A percentile compares a stretch with the other conserved stretches of the same genome.
Evolutionary conservation across 768 basidiomycete genomes (phyloP).

Genomic region (Mycena haematopus): DNA sequence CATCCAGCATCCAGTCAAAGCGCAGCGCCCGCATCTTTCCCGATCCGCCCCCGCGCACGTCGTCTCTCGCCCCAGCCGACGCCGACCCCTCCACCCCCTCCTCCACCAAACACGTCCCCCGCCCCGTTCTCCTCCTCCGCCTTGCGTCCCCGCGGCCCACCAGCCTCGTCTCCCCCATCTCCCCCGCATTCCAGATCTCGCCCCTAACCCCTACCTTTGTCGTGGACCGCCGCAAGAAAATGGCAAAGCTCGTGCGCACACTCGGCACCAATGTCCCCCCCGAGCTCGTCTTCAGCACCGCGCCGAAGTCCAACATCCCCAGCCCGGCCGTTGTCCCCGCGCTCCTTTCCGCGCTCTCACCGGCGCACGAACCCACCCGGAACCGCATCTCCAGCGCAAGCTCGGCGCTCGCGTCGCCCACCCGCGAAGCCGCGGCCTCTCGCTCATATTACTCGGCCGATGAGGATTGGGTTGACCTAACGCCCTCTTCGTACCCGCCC

Average conservation of each 20-base stretch:
- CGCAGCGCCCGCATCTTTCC: constrained; percentile 16
- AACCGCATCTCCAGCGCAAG: constrained; percentile 5
- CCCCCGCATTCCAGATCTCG: neutral
- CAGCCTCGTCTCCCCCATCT: constrained; percentile 1
- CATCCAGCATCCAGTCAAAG: constrained; percentile 5
- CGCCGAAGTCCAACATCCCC: neutral
- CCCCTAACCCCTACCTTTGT: constrained; percentile 14
- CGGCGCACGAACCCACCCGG: neutral
- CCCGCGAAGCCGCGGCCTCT: neutral
- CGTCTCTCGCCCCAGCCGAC: constrained; percentile 14
- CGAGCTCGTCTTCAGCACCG: constrained; percentile 41
- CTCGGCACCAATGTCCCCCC: constrained; percentile 51
- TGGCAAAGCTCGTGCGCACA: constrained; percentile 52
- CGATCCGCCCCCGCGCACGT: constrained; percentile 6
- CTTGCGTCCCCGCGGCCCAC: constrained; percentile 10
- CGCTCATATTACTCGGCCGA: constrained; percentile 1
- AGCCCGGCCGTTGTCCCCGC: constrained; percentile 7
- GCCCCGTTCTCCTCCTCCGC: constrained; percentile 15
- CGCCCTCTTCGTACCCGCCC: constrained; percentile 11
- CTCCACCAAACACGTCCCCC: neutral
- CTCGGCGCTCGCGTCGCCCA: constrained; percentile 8
- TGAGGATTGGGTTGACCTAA: constrained; percentile 3
- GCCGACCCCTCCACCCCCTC: neutral
- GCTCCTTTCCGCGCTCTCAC: constrained; percentile 5
- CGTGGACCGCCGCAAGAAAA: constrained; percentile 44